phyloP scores from a whole-genome alignment of 306 rosid species.

The Quercus glauca region DNA sequence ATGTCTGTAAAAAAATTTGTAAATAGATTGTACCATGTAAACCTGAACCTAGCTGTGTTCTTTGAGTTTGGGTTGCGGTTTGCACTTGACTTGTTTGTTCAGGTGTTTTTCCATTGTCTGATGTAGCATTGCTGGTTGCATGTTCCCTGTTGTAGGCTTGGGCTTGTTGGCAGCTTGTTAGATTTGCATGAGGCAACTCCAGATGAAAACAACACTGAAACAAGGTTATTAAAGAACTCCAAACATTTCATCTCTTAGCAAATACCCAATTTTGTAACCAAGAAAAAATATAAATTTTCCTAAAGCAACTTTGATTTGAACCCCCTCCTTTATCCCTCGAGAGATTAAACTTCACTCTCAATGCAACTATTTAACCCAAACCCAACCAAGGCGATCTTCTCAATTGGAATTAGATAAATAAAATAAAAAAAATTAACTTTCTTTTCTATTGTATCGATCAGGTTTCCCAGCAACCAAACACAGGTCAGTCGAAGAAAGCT shows the following conservation, averaged over 20 bases:
- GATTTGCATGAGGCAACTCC: not conserved
- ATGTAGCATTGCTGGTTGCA: not conserved
- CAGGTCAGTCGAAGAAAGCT: not conserved
- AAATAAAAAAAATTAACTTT: not conserved
- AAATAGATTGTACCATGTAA: too few species aligned
- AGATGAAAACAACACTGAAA: not conserved
- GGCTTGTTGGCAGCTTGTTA: not conserved
- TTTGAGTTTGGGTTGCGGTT: too few species aligned
- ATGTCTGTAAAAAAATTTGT: too few species aligned
- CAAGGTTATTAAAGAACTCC: not conserved
- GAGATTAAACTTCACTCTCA: not conserved
- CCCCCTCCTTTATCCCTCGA: too few species aligned
- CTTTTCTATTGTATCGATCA: not conserved
- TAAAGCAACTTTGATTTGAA: not conserved
- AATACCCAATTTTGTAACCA: not conserved
- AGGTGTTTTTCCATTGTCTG: too few species aligned
- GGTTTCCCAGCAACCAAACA: not conserved
- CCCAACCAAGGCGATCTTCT: not conserved
- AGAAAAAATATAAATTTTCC: not conserved
- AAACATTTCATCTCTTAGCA: not conserved
- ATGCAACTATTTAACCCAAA: not conserved
- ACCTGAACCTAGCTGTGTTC: too few species aligned
- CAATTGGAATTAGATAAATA: not conserved
- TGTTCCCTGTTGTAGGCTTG: too few species aligned
- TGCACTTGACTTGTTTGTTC: too few species aligned